Evolutionary conservation across 2,329 filamentous ascomycete species (phyloP), one percentile per base, ranked within the genome.

Genomic region (Aotearoamyces nothofagi): DNA sequence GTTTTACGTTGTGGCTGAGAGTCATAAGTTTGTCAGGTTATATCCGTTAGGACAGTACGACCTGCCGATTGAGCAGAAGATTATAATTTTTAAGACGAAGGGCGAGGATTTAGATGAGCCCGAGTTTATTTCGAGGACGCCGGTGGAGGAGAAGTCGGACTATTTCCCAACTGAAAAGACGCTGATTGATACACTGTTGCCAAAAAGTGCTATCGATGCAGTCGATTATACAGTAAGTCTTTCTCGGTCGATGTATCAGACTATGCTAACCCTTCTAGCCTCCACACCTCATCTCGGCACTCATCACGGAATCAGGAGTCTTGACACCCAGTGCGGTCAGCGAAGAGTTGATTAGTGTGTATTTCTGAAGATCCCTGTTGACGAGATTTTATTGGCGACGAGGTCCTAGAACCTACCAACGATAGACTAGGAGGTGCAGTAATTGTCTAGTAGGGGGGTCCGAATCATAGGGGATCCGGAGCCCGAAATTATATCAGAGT

Each of bases 21-120:
- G 81, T 44, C 90, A 98, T 61, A 98, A 98, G 57, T 94, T 98
- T 49, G 83, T 92, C 25, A 69, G 84, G 44, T 66, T 90, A 31
- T 90, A 86, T 44, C 82, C 87, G 1, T 58, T 90, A 13, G 73
- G 77, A 37, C 83, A 93, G 54, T 71, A 76, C 34, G 80, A 90
- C 47, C 58, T 92, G 33, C 80, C 80, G 0, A 73, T 92, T 39
- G 68, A 78, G 47, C 83, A 93, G 53, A 66, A 71, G 17, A 66
- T 92, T 9, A 62, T 90, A 34, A 70, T 81, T 27, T 92, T 90
- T 50, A 63, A 63, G 42, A 70, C 69, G 2, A 60, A 66, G 4
- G 55, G 60, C 5, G 55, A 60, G 22, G 60, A 70, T 31, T 56
- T 42, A 20, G 32, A 37, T 5, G 37, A 46, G 12, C 42, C 39